Evolutionary conservation across 345 rosid genomes (phyloP), one percentile per base, ranked within the genome.

Genomic region (Nasturtium officinale): DNA sequence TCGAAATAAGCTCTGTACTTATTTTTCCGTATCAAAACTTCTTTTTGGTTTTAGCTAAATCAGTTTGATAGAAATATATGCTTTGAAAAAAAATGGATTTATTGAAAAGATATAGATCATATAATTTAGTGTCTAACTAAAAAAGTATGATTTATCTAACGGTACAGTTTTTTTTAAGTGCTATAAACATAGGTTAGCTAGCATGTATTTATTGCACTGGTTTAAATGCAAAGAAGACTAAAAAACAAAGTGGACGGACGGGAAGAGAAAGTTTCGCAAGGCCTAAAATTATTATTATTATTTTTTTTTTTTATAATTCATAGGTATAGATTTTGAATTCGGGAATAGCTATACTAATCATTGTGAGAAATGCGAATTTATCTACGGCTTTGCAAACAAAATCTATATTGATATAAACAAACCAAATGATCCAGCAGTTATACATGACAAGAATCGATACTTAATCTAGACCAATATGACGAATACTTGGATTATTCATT

Each of bases 251-350:
- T 73, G 20, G 77, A 45, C 48, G 46, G 61, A 38, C 46, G 52
- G 52, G 61, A 35, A 58, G 60, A 67, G 26, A 40, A 60, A 51
- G 35, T 37, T 74, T 65, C 32, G 46, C 15, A 46, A 33, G 8
- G 15, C 42, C 1, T 38, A 3, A 0, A 12, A 8, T 25, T 30
- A 38, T 62, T 20, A 1, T 23, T 47, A 45, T 45, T 21, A 7
- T 42, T 25, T 1, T 59, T 43, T 3, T n/a, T n/a, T n/a, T n/a
- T n/a, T n/a, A n/a, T n/a, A n/a, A n/a, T n/a, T n/a, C n/a, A n/a
- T n/a, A n/a, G n/a, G n/a, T n/a, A n/a, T n/a, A n/a, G n/a, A n/a
- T n/a, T n/a, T n/a, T n/a, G n/a, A n/a, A n/a, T n/a, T n/a, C n/a
- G n/a, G n/a, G n/a, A n/a, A n/a, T n/a, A n/a, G n/a, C n/a, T n/a